Percentiles rank a stretch among this genome's conserved stretches.
Conservation (phyloP, 2,329 filamentous ascomycete genomes). For the Thelonectria blattea region DNA sequence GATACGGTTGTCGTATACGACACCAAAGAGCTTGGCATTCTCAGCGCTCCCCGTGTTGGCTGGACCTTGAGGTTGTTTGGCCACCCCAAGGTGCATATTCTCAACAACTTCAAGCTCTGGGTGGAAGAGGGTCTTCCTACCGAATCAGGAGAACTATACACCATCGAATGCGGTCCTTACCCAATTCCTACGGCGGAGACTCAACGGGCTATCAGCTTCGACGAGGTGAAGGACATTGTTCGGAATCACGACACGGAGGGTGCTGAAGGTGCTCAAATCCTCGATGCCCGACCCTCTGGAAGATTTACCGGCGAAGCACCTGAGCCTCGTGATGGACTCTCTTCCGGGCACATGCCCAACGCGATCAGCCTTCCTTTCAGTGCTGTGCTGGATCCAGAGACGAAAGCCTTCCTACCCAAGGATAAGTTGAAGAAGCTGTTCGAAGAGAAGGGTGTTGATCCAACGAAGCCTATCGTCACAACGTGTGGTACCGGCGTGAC, state of each 20-base stretch:
- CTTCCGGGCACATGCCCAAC: constrained; percentile 90
- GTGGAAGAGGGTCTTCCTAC: constrained; percentile 81
- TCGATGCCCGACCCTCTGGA: constrained; percentile 83
- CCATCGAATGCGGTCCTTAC: constrained; percentile 68
- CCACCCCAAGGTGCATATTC: constrained; percentile 82
- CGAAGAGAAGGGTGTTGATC: constrained; percentile 78
- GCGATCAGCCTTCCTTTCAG: constrained; percentile 83
- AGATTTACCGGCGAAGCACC: constrained; percentile 83
- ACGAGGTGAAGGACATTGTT: constrained; percentile 80
- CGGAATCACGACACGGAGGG: constrained; percentile 82
- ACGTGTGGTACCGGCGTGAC: constrained; percentile 95
- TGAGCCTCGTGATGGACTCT: constrained; percentile 84
- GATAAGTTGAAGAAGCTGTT: constrained; percentile 79
- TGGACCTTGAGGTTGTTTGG: constrained; percentile 95
- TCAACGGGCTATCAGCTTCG: constrained; percentile 76
- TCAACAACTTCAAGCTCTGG: constrained; percentile 98
- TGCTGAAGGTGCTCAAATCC: constrained; percentile 80
- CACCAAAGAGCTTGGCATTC: constrained; percentile 87
- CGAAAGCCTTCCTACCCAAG: constrained; percentile 77
- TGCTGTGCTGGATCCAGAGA: constrained; percentile 79
- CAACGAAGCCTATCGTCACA: constrained; percentile 79
- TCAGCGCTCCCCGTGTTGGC: constrained; percentile 89
- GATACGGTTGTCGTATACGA: constrained; percentile 96
- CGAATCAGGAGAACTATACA: constrained; percentile 78
- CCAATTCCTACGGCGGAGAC: constrained; percentile 67